Evolutionary conservation across 208 protist genomes (phyloP).

Genomic region (Lotmaria passim): DNA sequence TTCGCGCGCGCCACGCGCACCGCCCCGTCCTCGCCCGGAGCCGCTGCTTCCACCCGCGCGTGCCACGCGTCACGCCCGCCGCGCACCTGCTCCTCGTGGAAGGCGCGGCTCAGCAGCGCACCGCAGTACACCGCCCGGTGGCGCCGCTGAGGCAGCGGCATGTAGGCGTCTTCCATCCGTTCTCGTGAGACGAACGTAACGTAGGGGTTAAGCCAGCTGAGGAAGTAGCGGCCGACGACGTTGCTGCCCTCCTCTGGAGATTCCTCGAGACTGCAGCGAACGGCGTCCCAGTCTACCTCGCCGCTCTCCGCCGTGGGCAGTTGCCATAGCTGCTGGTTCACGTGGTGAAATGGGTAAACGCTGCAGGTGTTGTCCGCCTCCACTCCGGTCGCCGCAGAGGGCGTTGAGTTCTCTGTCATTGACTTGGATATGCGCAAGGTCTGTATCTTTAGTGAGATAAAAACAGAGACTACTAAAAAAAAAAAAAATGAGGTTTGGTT

Average conservation of each 20-base stretch:
- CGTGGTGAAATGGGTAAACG: slow-evolving; percentile 23
- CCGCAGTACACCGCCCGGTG: slow-evolving; percentile 38
- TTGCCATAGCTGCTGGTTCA: slow-evolving; percentile 24
- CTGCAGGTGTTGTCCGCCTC: background rate
- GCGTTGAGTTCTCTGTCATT: background rate
- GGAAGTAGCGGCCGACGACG: slow-evolving; percentile 24
- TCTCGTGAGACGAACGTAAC: slow-evolving; percentile 40
- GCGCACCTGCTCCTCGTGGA: too few species aligned
- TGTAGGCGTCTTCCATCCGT: slow-evolving; percentile 25
- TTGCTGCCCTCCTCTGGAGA: slow-evolving; percentile 29
- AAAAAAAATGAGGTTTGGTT: too few species aligned
- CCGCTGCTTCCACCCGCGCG: too few species aligned
- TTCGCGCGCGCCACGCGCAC: too few species aligned
- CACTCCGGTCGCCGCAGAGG: background rate
- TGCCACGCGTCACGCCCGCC: too few species aligned
- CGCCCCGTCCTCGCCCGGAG: too few species aligned
- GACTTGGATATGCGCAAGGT: too few species aligned
- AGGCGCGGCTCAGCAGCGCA: slow-evolving; percentile 33
- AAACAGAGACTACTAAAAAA: too few species aligned
- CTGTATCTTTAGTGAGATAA: too few species aligned
- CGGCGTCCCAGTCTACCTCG: slow-evolving; percentile 6
- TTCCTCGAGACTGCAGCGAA: slow-evolving; percentile 10
- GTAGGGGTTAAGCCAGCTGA: slow-evolving; percentile 46
- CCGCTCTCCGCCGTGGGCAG: background rate
- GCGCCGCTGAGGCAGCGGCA: slow-evolving; percentile 32